Base-by-base conservation (phyloP, 768 basidiomycete species). In the Boletales sp. region DNA sequence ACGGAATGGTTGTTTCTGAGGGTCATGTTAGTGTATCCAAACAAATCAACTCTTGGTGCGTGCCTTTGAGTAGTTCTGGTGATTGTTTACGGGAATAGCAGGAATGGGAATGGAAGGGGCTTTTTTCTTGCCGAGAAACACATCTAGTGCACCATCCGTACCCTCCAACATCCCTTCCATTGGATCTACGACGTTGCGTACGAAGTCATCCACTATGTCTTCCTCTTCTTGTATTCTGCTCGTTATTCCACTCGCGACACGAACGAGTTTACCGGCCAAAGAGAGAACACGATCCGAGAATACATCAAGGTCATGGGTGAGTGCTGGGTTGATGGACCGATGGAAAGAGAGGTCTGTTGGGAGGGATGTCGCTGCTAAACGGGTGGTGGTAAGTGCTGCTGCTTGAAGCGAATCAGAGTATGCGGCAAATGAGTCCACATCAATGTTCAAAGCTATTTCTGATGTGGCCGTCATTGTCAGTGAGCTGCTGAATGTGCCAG, bases 331-430 rank as follows among this genome's bases (percentile, higher is more conserved):
- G 54, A 98, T 80, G 2, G 94, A 89, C 19, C 90, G 86, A 69
- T 96, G 90, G 67, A 94, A 97, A n/a, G 76, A 70, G 49, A 98
- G 73, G 70, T 97, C 94, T 13, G 73, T 55, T 3, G 92, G 86
- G 4, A 91, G 72, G n/a, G 56, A 58, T 2, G 72, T 70, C 2
- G 79, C 79, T 0, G 87, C 79, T 44, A 76, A 71, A 46, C 81
- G 76, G 3, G 87, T 89, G 8, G 85, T 74, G 40, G 77, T 76
- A 12, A 90, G 75, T 0, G 83, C 85, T 10, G 76, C 68, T 1
- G 70, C 68, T 61, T 90, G 90, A 6, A 90, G 65, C 30, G 73
- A 59, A 11, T 75, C 62, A 56, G 87, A 79, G 61, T 80, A 84
- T 3, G 67, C 69, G 53, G 79, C 64, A 53, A 87, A 89, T 0